Percentiles rank a stretch among this genome's conserved stretches.
Conservation (phyloP, 83 land plant genomes). For the Thuja plicata region DNA sequence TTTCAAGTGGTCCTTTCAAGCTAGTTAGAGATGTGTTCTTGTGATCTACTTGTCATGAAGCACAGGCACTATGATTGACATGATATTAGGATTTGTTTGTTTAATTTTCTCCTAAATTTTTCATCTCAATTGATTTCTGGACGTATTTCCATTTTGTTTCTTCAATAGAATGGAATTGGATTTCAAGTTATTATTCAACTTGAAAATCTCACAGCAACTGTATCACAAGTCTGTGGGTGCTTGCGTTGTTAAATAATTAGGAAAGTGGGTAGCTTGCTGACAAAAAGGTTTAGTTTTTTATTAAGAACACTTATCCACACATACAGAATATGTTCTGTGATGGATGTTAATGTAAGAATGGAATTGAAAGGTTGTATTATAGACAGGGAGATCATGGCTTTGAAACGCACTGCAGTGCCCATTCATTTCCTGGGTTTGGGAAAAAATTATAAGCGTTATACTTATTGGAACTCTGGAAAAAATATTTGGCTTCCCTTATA, state of each 20-base stretch:
- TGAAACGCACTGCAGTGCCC: neutral
- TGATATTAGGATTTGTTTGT: neutral
- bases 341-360: neutral
- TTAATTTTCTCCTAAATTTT: neutral
- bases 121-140: neutral
- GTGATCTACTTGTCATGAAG: neutral
- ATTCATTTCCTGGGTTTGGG: neutral
- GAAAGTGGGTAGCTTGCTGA: neutral
- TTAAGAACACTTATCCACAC: neutral
- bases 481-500: neutral
- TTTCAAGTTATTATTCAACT: neutral
- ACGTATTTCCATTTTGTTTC: neutral
- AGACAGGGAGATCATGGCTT: neutral
- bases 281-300: neutral
- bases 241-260: neutral
- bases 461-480: neutral
- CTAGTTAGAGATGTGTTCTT: neutral
- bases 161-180: neutral
- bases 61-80: neutral
- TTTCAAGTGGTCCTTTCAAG: neutral
- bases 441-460: neutral
- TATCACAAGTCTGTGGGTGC: neutral
- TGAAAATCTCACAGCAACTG: neutral
- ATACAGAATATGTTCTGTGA: neutral
- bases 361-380: neutral